Evolutionary conservation across 257 asterid species (phyloP).

Genomic region (Solanum bulbocastanum): DNA sequence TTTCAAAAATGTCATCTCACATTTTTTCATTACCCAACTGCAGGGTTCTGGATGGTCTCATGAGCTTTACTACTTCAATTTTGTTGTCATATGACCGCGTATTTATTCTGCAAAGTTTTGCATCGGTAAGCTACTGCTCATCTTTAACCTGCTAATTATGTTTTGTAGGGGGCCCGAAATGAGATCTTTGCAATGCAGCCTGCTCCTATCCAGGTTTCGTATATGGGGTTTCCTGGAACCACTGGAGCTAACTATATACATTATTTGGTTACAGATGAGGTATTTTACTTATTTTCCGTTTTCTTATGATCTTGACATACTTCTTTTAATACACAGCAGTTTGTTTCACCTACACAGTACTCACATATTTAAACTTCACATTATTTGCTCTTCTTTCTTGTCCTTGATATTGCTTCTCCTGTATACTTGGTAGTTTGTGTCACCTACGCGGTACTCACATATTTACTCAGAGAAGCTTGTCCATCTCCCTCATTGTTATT

Average conservation of each 20-base stretch:
- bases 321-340: slow-evolving; percentile 26
- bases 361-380: slow-evolving; percentile 58
- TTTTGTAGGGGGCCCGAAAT: slow-evolving; percentile 87
- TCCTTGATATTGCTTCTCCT: slow-evolving; percentile 55
- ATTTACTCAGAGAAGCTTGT: slow-evolving; percentile 95
- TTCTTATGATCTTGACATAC: neutral
- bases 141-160: neutral
- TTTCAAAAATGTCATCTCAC: neutral
- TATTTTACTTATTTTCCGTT: slow-evolving; percentile 1
- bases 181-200: slow-evolving; percentile 99
- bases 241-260: slow-evolving; percentile 93
- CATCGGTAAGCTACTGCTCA: neutral
- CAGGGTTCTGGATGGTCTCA: neutral
- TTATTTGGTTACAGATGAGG: slow-evolving; percentile 97
- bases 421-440: slow-evolving; percentile 84
- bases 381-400: slow-evolving; percentile 70
- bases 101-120: neutral
- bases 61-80: neutral
- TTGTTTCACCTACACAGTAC: slow-evolving; percentile 66
- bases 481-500: slow-evolving; percentile 95
- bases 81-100: neutral
- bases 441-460: slow-evolving; percentile 68
- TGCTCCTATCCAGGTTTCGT: slow-evolving; percentile 98
- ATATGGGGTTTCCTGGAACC: slow-evolving; percentile 99
- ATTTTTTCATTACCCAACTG: neutral